Evolutionary conservation across 257 asterid species (phyloP).

Genomic region (Prunella vulgaris): DNA sequence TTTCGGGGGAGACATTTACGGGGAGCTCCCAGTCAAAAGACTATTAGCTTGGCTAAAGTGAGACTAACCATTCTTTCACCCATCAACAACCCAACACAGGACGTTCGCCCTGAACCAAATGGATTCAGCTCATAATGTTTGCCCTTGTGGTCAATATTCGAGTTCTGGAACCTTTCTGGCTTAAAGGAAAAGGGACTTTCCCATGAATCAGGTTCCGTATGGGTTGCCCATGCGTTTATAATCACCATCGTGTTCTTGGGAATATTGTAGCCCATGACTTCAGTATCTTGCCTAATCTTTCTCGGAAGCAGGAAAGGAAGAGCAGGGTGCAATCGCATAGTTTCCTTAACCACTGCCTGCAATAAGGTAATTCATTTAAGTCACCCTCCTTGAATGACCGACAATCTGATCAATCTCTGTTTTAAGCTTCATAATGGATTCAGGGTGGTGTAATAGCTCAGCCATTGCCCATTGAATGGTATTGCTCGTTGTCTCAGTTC

Average conservation of each 20-base stretch:
- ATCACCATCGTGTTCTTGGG: constrained; percentile 30
- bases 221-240: constrained; percentile 37
- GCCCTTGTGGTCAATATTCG: constrained; percentile 38
- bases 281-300: constrained; percentile 27
- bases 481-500: constrained; percentile 29
- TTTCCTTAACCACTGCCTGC: constrained; percentile 40
- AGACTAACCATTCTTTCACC: constrained; percentile 40
- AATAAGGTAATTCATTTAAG: constrained; percentile 26
- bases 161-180: constrained; percentile 51
- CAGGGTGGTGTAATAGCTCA: constrained; percentile 30
- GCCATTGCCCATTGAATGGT: constrained; percentile 34
- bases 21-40: constrained; percentile 45
- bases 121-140: constrained; percentile 42
- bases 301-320: constrained; percentile 32
- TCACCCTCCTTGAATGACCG: constrained; percentile 24
- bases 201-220: constrained; percentile 40
- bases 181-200: constrained; percentile 29
- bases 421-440: constrained; percentile 22
- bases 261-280: constrained; percentile 34
- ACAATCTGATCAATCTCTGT: constrained; percentile 21
- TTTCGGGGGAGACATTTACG: constrained; percentile 15
- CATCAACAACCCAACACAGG: constrained; percentile 43
- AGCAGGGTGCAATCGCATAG: constrained; percentile 32
- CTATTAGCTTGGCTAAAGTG: constrained; percentile 37
- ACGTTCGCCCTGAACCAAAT: constrained; percentile 49